phyloP scores from a whole-genome alignment of 441 rosid genomes.

The Populus hybrid region DNA sequence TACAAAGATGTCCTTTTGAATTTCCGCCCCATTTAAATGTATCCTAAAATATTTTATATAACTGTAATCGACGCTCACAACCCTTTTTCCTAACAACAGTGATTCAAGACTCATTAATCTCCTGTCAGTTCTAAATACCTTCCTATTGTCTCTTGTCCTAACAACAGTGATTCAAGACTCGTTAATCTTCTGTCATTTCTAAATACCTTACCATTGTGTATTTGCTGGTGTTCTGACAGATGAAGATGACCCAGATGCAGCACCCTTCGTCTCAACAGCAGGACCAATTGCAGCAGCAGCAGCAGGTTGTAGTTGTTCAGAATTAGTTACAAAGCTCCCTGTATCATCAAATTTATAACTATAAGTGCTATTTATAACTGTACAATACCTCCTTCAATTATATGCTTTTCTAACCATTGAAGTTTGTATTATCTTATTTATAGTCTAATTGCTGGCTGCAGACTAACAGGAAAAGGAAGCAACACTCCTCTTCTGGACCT shows the following conservation, averaged over 20 bases:
- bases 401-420: constrained; percentile 1
- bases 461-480: constrained; percentile 62
- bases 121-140: not conserved
- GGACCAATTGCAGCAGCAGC: constrained; percentile 49
- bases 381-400: not conserved
- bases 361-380: constrained; percentile 8
- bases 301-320: constrained; percentile 34
- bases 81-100: too few species aligned
- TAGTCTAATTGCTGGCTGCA: constrained; percentile 27
- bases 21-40: not conserved
- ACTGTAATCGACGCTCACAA: not conserved
- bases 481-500: constrained; percentile 61
- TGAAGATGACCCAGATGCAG: constrained; percentile 55
- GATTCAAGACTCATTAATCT: not conserved
- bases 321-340: constrained; percentile 12
- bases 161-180: constrained; percentile 4
- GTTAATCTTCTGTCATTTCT: not conserved
- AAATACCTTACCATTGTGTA: constrained; percentile 13
- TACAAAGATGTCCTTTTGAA: not conserved
- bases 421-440: constrained; percentile 11
- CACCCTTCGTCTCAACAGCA: constrained; percentile 60
- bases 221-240: constrained; percentile 34
- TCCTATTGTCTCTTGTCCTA: not conserved
- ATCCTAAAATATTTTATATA: constrained; percentile 1
- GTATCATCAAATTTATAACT: constrained; percentile 7